Base-by-base conservation (phyloP, 106 monocot species). In the Phalaenopsis aphrodite region DNA sequence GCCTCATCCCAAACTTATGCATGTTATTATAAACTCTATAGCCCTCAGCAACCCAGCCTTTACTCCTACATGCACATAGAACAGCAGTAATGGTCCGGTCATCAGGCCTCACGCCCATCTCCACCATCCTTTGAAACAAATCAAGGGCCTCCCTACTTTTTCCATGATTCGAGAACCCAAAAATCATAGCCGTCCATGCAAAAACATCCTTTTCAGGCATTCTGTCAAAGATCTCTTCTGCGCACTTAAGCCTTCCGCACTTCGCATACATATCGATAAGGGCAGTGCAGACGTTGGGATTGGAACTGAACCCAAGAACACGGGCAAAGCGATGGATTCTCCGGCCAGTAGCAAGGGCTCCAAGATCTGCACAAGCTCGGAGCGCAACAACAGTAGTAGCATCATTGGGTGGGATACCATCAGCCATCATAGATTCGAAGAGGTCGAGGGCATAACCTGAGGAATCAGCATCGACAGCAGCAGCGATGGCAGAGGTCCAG, bases 111-210 rank as follows among this genome's bases (percentile, higher is more conserved):
- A 84, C 4, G 12, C 79, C 84, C 16, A 57, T 39, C 2, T 86
- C 84, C 24, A 41, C 84, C 87, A 90, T 87, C 49, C 9, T 23
- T 11, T 72, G 48, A 37, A 90, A 90, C 79, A 87, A 48, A 8
- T 78, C 56, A 14, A 90, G 75, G n/a, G 90, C 87, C 8, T 90
- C 86, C 15, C 41, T 41, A 21, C 78, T 88, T 82, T 37, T 82
- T 30, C 85, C 90, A 79, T 90, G 87, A 56, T 79, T 82, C 8
- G 84, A 81, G 14, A 88, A 82, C 38, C 85, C 87, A n/a, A 73
- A 73, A 67, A 90, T 88, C 87, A 90, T 88, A 11, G 80, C 85
- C 0, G 82, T 83, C 71, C 42, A 42, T 4, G 78, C 77, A 69
- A 68, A 77, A 55, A 83, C 48, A 56, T 83, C 82, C n/a, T 55